Percentiles rank a stretch among this genome's conserved stretches.
These are phyloP conservation scores for Pseudofabraea citricarpa DNA, from an alignment of 2,329 filamentous ascomycete genomes.

Conservation along the genomic window DNA sequence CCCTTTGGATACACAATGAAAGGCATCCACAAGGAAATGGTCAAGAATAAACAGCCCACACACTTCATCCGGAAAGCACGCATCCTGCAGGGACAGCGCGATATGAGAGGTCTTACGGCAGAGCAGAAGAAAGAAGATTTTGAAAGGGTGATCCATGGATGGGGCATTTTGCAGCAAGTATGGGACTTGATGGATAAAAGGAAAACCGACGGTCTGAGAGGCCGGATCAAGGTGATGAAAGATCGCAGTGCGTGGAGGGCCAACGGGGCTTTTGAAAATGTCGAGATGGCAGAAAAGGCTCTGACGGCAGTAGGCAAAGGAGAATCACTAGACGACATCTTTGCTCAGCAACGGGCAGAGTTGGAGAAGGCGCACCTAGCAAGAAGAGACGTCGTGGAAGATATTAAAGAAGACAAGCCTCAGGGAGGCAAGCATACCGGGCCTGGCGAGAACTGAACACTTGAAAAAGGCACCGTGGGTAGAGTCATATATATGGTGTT, in stretches of 20 bases:
- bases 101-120: constrained; percentile 30
- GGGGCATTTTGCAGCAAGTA: constrained; percentile 37
- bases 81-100: constrained; percentile 52
- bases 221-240: constrained; percentile 29
- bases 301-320: constrained; percentile 42
- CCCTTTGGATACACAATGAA: constrained; percentile 60
- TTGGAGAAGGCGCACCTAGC: constrained; percentile 11
- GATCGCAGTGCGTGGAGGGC: constrained; percentile 37
- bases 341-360: constrained; percentile 16
- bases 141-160: constrained; percentile 34
- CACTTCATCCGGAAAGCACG: constrained; percentile 51
- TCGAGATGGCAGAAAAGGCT: constrained; percentile 39
- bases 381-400: constrained; percentile 12
- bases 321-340: constrained; percentile 31
- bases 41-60: constrained; percentile 47
- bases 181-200: constrained; percentile 34
- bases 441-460: constrained; percentile 1
- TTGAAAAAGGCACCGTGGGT: too few species aligned
- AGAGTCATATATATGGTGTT: too few species aligned
- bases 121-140: constrained; percentile 25
- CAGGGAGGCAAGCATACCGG: neutral
- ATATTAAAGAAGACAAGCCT: constrained; percentile 9
- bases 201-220: constrained; percentile 18
- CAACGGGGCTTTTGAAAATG: constrained; percentile 39
- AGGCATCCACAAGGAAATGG: constrained; percentile 55